Conservation (phyloP, 1,139 yeast species). For the Tardiomyces depauwii region DNA sequence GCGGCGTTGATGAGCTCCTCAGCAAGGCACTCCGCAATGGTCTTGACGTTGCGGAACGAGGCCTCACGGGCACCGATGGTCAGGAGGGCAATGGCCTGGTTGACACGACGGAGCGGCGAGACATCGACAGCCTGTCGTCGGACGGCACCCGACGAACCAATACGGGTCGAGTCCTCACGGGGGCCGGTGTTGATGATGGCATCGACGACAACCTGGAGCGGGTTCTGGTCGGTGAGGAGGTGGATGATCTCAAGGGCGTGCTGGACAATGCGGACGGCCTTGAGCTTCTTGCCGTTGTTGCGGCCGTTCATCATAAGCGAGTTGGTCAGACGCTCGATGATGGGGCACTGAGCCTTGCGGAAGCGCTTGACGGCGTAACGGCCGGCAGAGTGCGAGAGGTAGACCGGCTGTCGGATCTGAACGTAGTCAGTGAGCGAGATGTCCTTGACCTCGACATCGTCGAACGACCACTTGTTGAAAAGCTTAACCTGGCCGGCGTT, state of each 20-base stretch:
- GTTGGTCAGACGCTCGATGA: conserved; percentile 98
- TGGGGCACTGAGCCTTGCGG: conserved; percentile 99
- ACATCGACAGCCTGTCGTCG: conserved; percentile 99
- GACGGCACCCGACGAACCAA: conserved; percentile 99
- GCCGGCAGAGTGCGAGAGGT: conserved; percentile 99
- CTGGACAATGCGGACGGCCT: conserved; percentile 99
- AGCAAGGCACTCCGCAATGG: conserved; percentile 99
- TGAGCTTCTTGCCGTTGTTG: conserved; percentile 99
- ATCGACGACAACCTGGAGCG: conserved; percentile 97
- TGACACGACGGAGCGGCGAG: conserved; percentile 99
- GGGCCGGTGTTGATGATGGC: conserved; percentile 99
- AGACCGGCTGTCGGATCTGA: conserved; percentile 95
- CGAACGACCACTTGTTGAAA: conserved; percentile 99
- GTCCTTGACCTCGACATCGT: conserved; percentile 95
- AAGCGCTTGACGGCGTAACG: conserved; percentile 99
- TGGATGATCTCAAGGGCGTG: conserved; percentile 97
- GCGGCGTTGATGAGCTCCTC: conserved; percentile 99
- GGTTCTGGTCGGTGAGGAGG: conserved; percentile 98
- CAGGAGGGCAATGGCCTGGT: conserved; percentile 97
- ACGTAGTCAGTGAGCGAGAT: conserved; percentile 97
- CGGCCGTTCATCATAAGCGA: conserved; percentile 99
- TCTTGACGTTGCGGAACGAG: conserved; percentile 99
- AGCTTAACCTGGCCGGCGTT: conserved; percentile 95
- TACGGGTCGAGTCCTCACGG: conserved; percentile 99
- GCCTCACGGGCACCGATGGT: conserved; percentile 99